Conservation (phyloP, 768 basidiomycete species). For the Mycena floridula region DNA sequence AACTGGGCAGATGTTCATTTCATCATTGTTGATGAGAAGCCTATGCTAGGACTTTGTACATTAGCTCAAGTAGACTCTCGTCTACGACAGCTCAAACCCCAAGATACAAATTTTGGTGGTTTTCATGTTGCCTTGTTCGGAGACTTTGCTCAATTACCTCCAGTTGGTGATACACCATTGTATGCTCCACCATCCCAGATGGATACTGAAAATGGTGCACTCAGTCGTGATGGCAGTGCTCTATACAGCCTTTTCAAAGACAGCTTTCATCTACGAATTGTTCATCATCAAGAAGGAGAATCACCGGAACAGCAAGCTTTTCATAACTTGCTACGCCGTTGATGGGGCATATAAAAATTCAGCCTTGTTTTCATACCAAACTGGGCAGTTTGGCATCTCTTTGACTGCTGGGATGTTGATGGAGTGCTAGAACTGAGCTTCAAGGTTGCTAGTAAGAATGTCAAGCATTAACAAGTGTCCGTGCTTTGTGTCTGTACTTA, state of each 20-base stretch:
- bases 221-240: conserved; percentile 1
- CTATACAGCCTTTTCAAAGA: conserved; percentile 5
- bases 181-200: not conserved
- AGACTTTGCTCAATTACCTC: conserved; percentile 10
- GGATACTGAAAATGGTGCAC: not conserved
- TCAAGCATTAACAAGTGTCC: no score
- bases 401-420: no score
- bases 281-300: conserved; percentile 1
- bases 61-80: conserved; percentile 6
- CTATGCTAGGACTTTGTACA: conserved; percentile 3
- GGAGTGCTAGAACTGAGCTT: no score
- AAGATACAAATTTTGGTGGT: conserved; percentile 1
- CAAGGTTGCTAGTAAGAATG: no score
- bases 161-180: conserved; percentile 8
- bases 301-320: no score
- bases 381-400: no score
- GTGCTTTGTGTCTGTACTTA: no score
- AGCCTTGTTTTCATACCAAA: no score
- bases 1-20: not conserved
- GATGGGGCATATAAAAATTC: no score
- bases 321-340: no score
- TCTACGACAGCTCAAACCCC: conserved; percentile 5
- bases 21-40: conserved; percentile 5
- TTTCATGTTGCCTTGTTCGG: conserved; percentile 4
- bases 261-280: conserved; percentile 3